phyloP scores from a whole-genome alignment of 768 basidiomycete species.

The Mycena maculata region DNA sequence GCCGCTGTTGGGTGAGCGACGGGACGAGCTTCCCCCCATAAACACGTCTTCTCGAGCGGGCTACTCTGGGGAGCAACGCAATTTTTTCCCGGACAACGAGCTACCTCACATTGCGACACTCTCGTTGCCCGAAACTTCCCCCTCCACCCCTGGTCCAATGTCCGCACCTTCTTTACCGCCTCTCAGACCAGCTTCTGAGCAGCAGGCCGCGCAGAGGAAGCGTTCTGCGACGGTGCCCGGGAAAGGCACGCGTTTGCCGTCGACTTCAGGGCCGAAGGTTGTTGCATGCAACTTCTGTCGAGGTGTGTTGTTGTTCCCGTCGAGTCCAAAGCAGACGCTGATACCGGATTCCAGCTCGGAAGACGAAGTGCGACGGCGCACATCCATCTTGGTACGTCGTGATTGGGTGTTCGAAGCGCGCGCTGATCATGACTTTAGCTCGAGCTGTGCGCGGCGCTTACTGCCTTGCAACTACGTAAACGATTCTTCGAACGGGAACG shows the following conservation, averaged over 20 bases:
- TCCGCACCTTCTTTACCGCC: conserved; percentile 73
- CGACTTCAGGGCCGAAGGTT: conserved; percentile 83
- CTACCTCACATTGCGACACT: conserved; percentile 80
- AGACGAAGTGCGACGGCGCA: conserved; percentile 90
- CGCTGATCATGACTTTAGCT: conserved; percentile 41
- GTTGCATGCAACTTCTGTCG: conserved; percentile 92
- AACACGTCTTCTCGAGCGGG: conserved; percentile 55
- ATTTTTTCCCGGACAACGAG: conserved; percentile 69
- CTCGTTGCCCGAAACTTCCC: conserved; percentile 67
- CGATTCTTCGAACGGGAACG: conserved; percentile 65
- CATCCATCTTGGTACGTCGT: conserved; percentile 71
- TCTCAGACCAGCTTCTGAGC: conserved; percentile 73
- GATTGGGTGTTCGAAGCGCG: conserved; percentile 1
- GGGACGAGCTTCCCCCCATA: conserved; percentile 54
- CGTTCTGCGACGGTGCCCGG: conserved; percentile 77
- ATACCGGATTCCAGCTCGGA: conserved; percentile 66
- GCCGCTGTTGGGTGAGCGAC: conserved; percentile 56
- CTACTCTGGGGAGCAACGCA: conserved; percentile 51
- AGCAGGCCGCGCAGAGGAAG: conserved; percentile 75
- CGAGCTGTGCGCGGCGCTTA: conserved; percentile 82
- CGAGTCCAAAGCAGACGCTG: background rate
- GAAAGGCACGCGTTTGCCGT: conserved; percentile 66
- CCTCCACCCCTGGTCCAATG: conserved; percentile 66
- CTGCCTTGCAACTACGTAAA: conserved; percentile 87
- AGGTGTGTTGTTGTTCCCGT: conserved; percentile 59